These are phyloP conservation scores for Wickerhamiella occidentalis DNA, from an alignment of 805 yeast genomes.

Conservation along the genomic window DNA sequence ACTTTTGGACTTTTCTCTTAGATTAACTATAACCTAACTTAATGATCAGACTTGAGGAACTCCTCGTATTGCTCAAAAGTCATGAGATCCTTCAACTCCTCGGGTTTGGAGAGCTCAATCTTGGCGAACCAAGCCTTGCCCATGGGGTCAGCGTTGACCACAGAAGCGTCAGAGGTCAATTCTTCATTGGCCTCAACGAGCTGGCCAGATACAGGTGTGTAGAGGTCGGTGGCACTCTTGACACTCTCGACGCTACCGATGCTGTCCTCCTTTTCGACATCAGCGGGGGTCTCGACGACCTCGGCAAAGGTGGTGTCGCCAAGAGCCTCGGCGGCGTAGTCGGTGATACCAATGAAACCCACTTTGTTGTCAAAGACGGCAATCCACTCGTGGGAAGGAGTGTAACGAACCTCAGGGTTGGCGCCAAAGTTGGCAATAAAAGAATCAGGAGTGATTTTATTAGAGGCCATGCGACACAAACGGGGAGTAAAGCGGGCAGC, in stretches of 20 bases:
- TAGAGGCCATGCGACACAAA: constrained; percentile 19
- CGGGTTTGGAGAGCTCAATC: constrained; percentile 42
- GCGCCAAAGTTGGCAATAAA: constrained; percentile 24
- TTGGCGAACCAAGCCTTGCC: constrained; percentile 92
- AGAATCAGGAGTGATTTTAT: constrained; percentile 23
- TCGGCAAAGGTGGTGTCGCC: constrained; percentile 96
- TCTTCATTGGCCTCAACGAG: constrained; percentile 57
- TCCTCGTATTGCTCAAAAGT: constrained; percentile 27
- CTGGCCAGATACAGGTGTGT: constrained; percentile 73
- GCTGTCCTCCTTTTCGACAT: constrained; percentile 59
- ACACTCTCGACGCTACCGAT: constrained; percentile 92
- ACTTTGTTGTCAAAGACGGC: constrained; percentile 72
- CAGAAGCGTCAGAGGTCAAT: constrained; percentile 58
- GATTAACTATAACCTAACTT: too few relatives aligned
- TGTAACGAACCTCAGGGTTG: constrained; percentile 36
- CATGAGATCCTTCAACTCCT: constrained; percentile 25
- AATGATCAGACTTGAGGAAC: constrained; percentile 19
- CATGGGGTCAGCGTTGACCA: constrained; percentile 79
- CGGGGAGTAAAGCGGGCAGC: neutral
- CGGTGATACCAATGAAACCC: constrained; percentile 79
- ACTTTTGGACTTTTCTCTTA: too few relatives aligned
- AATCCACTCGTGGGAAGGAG: constrained; percentile 91
- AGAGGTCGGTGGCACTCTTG: constrained; percentile 86
- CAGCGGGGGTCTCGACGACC: constrained; percentile 61
- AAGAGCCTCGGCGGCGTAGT: constrained; percentile 88